Conservation (phyloP, 2,329 filamentous ascomycete genomes). For the Cadophora sp. region DNA sequence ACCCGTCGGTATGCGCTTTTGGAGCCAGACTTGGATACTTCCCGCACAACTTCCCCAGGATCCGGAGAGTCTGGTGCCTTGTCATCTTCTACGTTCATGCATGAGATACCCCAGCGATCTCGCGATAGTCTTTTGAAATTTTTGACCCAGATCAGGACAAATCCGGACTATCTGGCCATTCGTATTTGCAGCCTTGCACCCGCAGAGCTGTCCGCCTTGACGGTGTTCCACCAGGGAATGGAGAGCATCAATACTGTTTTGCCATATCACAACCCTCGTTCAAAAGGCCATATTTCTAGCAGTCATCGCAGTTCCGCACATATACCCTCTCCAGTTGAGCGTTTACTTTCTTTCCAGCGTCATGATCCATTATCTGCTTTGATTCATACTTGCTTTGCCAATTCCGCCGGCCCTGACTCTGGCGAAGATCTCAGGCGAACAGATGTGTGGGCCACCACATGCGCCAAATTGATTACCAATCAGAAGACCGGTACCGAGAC, state of each 20-base stretch:
- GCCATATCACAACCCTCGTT: constrained; percentile 64
- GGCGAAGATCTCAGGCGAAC: constrained; percentile 80
- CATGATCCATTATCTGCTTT: constrained; percentile 86
- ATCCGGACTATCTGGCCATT: constrained; percentile 86
- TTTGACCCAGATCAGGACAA: constrained; percentile 80
- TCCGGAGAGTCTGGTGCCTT: constrained; percentile 52
- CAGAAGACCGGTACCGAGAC: constrained; percentile 79
- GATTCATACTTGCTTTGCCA: constrained; percentile 88
- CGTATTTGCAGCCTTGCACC: constrained; percentile 78
- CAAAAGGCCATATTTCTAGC: constrained; percentile 52
- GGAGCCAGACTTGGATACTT: constrained; percentile 73
- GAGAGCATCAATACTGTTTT: constrained; percentile 86
- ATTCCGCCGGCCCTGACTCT: constrained; percentile 81
- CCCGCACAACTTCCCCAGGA: constrained; percentile 43
- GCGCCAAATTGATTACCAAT: constrained; percentile 81
- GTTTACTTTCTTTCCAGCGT: constrained; percentile 85
- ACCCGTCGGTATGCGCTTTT: constrained; percentile 73
- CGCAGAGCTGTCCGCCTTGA: constrained; percentile 78
- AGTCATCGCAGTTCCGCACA: constrained; percentile 53
- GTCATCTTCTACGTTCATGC: constrained; percentile 60
- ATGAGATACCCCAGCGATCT: constrained; percentile 77
- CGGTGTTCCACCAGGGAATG: constrained; percentile 78
- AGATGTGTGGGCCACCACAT: constrained; percentile 87
- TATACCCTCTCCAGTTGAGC: constrained; percentile 73
- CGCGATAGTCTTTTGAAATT: constrained; percentile 80